A percentile compares a stretch with the other conserved stretches of the same genome.
phyloP scores from a whole-genome alignment of 768 basidiomycete genomes.

The Xerocomellus intermedius region DNA sequence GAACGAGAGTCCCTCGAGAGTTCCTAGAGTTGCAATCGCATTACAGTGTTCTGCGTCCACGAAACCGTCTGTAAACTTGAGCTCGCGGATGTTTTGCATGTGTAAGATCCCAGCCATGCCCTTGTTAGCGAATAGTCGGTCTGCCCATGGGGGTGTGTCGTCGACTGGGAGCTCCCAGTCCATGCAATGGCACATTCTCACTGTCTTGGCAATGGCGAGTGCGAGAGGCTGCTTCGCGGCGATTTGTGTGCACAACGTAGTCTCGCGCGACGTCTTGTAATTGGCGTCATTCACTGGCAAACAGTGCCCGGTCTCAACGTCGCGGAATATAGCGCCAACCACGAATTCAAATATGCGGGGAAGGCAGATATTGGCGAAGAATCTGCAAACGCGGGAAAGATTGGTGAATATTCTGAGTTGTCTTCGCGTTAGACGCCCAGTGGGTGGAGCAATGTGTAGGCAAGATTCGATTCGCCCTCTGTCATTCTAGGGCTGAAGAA shows the following conservation, averaged over 20 bases:
- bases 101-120: slow-evolving; percentile 1
- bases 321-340: slow-evolving; percentile 18
- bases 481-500: too few relatives aligned
- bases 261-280: background rate
- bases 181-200: slow-evolving; percentile 24
- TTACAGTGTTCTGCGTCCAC: slow-evolving; percentile 17
- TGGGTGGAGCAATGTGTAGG: too few relatives aligned
- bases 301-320: background rate
- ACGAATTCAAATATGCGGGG: slow-evolving; percentile 41
- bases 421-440: slow-evolving; percentile 1
- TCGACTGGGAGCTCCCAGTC: background rate
- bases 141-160: background rate
- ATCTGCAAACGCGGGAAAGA: slow-evolving; percentile 42
- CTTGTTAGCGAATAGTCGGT: background rate
- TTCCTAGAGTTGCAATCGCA: slow-evolving; percentile 5
- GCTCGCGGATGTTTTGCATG: slow-evolving; percentile 20
- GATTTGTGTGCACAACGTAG: slow-evolving; percentile 29
- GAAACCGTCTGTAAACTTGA: slow-evolving; percentile 7
- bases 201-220: slow-evolving; percentile 28
- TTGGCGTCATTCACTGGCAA: background rate
- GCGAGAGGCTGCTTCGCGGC: slow-evolving; percentile 27
- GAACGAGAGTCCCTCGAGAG: slow-evolving; percentile 22
- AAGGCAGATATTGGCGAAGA: slow-evolving; percentile 40
- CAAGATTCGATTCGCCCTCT: too few relatives aligned
- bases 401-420: slow-evolving; percentile 17